Evolutionary conservation across 441 rosid species (phyloP).

Genomic region (Gossypium gossypioides): DNA sequence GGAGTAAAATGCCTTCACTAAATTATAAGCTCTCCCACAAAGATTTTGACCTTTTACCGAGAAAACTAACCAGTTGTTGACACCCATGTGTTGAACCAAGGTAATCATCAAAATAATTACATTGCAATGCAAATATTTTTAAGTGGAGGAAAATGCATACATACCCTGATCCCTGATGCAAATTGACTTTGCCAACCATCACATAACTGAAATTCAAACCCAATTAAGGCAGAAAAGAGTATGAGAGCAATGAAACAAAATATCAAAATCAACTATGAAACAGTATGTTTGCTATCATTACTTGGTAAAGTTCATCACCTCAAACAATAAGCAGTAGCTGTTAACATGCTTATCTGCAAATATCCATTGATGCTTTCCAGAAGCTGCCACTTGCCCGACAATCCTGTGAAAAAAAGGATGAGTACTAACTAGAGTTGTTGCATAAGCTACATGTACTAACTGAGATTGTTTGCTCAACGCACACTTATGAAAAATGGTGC

Average conservation of each 20-base stretch:
- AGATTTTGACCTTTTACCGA: background rate
- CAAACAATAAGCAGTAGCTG: conserved; percentile 37
- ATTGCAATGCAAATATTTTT: background rate
- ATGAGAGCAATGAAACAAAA: conserved; percentile 8
- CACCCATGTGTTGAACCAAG: background rate
- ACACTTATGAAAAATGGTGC: background rate
- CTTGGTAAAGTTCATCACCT: conserved; percentile 37
- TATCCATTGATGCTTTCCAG: conserved; percentile 76
- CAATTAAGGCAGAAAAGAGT: background rate
- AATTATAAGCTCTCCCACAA: background rate
- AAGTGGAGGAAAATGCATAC: conserved; percentile 6
- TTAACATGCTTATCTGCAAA: conserved; percentile 39
- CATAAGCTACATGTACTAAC: background rate
- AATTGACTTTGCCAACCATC: conserved; percentile 78
- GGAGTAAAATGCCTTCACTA: background rate
- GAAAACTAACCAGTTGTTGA: background rate
- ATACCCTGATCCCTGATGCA: conserved; percentile 75
- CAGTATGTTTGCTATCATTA: background rate
- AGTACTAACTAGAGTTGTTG: conserved; percentile 11
- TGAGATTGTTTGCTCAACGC: background rate
- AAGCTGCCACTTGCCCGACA: conserved; percentile 75
- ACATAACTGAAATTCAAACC: conserved; percentile 40
- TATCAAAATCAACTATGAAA: background rate
- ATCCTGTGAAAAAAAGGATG: conserved; percentile 42
- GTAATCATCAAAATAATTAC: background rate